Conservation (phyloP, 192 early-diverging fungal genomes). For the Podila epigama region DNA sequence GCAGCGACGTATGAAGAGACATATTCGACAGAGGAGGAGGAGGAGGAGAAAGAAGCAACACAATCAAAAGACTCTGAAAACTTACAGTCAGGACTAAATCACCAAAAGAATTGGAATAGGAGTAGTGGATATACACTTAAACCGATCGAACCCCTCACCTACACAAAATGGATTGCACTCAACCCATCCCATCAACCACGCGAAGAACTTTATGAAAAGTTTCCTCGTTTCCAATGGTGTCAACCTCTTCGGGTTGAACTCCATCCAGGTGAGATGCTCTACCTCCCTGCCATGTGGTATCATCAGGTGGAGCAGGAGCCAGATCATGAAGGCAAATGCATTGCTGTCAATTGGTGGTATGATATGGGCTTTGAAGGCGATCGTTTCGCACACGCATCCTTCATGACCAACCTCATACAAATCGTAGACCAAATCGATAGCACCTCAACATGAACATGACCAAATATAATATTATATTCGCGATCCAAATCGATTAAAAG, state of each 20-base stretch:
- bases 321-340: constrained; percentile 54
- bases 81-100: too few relatives aligned
- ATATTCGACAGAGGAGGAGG: too few relatives aligned
- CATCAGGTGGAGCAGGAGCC: constrained; percentile 61
- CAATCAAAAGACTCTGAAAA: too few relatives aligned
- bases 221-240: constrained; percentile 51
- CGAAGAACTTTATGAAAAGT: constrained; percentile 45
- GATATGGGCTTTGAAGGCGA: constrained; percentile 57
- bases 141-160: constrained; percentile 34
- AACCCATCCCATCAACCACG: constrained; percentile 48
- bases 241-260: constrained; percentile 51
- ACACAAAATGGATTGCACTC: constrained; percentile 55
- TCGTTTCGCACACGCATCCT: constrained; percentile 21
- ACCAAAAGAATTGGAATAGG: too few relatives aligned
- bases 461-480: too few relatives aligned
- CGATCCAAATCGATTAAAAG: too few relatives aligned
- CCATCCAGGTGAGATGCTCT: constrained; percentile 59
- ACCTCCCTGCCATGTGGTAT: constrained; percentile 64
- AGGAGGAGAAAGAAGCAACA: constrained; percentile 1
- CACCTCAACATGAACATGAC: neutral
- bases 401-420: constrained; percentile 27
- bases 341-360: constrained; percentile 65
- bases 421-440: constrained; percentile 31
- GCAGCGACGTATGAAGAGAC: constrained; percentile 41
- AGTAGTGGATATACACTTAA: constrained; percentile 29